Evolutionary conservation across 768 basidiomycete genomes (phyloP), one percentile per base, ranked within the genome.

Genomic region (Amylocystis lapponica): DNA sequence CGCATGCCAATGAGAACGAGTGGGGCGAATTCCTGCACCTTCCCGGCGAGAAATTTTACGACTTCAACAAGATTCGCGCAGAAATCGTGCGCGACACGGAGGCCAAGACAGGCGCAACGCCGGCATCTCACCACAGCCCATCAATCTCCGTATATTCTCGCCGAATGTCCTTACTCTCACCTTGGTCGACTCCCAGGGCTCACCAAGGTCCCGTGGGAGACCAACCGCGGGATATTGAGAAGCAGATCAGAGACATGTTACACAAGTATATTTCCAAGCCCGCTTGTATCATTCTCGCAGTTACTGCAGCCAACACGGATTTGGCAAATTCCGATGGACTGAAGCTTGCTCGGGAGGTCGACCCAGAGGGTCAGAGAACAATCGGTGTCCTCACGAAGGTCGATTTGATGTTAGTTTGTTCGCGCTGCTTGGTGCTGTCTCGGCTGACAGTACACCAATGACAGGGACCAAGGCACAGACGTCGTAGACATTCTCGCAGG

Each of bases 11-110:
- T 62, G 72, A 81, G 43, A 82, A 96, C 54, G 96, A 98, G 65
- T 99, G 96, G 96, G 96, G 95, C 55, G 96, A 99, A 66, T 99
- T 99, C 75, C 72, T 97, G 23, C 92, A 93, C 56, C 76, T 97
- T 29, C 96, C 95, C 0, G 87, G 88, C 47, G 88, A 98, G 70
- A 99, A 98, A 68, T 94, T 98, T 67, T 90, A 84, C 63, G 95
- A 99, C 70, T 99, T 99, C 69, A 75, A 81, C 66, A 94, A 96
- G 74, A 96, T 98, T 61, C 75, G 95, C 45, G 89, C 86, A 30
- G 96, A 99, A 66, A 99, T 99, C 52, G 77, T 97, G 23, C 81
- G 83, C 50, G 96, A 99, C 64, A 99, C 96, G 1, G 96, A 98
- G 61, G 88, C 89, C 46, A 98, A 98, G 77, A 99, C 96, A 0